Evolutionary conservation across 257 asterid genomes (phyloP), one percentile per base, ranked within the genome.

Genomic region (Fraxinus excelsior): DNA sequence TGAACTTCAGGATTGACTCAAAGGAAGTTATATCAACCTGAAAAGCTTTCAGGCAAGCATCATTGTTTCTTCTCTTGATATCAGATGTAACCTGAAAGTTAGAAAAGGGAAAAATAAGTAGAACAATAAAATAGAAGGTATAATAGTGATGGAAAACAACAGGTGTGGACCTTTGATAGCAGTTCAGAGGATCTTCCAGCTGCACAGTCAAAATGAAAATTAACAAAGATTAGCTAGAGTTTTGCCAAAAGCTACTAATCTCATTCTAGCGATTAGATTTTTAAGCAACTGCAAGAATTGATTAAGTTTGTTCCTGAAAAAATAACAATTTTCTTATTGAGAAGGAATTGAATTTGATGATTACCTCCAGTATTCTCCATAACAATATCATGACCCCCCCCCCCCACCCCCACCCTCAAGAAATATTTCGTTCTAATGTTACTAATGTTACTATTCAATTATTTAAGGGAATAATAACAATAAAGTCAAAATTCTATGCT

Each of bases 121-220:
- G 18, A 72, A 74, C 9, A 72, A 34, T 34, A 67, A 21, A 32
- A 49, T 4, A 23, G 65, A 16, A 23, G 70, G 58, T 26, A 34
- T 29, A 44, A 42, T 65, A 65, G 29, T 70, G 18, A 46, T 37
- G 70, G 31, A 31, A 73, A 53, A 71, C 34, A 51, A 74, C 34
- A 26, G 29, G 72, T 21, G 18, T 70, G 16, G 74, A 94, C 98
- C 96, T 90, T 83, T 35, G 92, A 82, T 78, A 94, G 82, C 34
- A 67, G 78, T 37, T 87, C 84, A 64, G 88, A 74, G 42, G 97
- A 94, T 83, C 96, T 90, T 79, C 97, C 97, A 72, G 86, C 98
- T 94, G 96, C 91, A 86, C 75, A 71, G 19, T 66, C 42, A 76
- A 74, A 38, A 49, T 12, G 25, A 35, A 60, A 58, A 18, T 78